Conservation (phyloP, 2,329 filamentous ascomycete species). For the Aspergillaceae sp. region DNA sequence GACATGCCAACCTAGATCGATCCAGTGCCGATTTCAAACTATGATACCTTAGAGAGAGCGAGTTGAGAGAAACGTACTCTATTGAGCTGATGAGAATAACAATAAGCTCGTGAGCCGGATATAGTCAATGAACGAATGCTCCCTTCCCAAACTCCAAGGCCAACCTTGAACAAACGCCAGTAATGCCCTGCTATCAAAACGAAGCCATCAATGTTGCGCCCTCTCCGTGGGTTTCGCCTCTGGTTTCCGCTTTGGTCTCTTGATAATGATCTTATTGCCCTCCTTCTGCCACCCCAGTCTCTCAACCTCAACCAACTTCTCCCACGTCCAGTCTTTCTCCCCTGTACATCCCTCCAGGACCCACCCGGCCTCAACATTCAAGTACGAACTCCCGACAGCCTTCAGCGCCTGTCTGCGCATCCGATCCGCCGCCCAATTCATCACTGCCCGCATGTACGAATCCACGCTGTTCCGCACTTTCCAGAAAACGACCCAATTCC, state of each 20-base stretch:
- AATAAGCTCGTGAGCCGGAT: not conserved
- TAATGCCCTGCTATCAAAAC: constrained; percentile 1
- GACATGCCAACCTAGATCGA: constrained; percentile 58
- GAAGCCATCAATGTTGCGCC: constrained; percentile 1
- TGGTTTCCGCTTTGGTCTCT: constrained; percentile 38
- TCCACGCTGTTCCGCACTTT: constrained; percentile 63
- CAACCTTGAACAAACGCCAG: constrained; percentile 1
- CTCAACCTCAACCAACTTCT: constrained; percentile 56
- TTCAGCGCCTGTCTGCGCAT: constrained; percentile 72
- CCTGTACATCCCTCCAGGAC: constrained; percentile 48
- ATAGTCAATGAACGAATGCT: constrained; percentile 2
- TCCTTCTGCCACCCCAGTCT: constrained; percentile 80
- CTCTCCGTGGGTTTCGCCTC: constrained; percentile 13
- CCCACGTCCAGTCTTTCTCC: constrained; percentile 52
- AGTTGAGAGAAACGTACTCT: constrained; percentile 2
- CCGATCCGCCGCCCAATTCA: constrained; percentile 71
- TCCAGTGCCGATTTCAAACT: constrained; percentile 69
- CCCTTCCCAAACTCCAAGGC: constrained; percentile 1
- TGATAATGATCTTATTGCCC: constrained; percentile 65
- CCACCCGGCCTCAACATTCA: constrained; percentile 65
- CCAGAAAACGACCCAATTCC: constrained; percentile 77
- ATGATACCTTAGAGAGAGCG: constrained; percentile 27
- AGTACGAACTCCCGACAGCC: constrained; percentile 74
- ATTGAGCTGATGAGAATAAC: constrained; percentile 7
- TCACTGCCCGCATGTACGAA: constrained; percentile 66